Evolutionary conservation across 305 asterid species (phyloP).

Genomic region (Plantago coronopus): DNA sequence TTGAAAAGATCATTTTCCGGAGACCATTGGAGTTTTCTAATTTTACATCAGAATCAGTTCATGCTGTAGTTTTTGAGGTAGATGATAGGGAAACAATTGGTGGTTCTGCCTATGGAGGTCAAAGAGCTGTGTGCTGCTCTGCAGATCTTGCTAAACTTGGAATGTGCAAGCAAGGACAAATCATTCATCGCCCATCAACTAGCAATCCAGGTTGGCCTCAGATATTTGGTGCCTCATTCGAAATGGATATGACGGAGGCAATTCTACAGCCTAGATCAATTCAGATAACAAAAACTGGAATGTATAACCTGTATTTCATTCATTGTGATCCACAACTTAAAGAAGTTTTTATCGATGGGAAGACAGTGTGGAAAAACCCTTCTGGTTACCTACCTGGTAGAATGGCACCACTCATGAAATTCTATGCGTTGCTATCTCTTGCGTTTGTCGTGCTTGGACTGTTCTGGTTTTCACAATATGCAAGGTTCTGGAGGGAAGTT

Average conservation of each 20-base stretch:
- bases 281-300: slow-evolving; percentile 79
- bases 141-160: slow-evolving; percentile 93
- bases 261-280: slow-evolving; percentile 56
- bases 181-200: slow-evolving; percentile 78
- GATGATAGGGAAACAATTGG: slow-evolving; percentile 86
- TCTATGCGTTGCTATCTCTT: slow-evolving; percentile 83
- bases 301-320: slow-evolving; percentile 87
- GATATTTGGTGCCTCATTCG: slow-evolving; percentile 64
- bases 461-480: slow-evolving; percentile 93
- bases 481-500: slow-evolving; percentile 91
- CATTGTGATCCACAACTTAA: slow-evolving; percentile 81
- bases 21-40: slow-evolving; percentile 72
- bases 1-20: slow-evolving; percentile 66
- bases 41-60: slow-evolving; percentile 64
- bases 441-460: slow-evolving; percentile 71
- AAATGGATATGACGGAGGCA: slow-evolving; percentile 43
- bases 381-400: slow-evolving; percentile 90
- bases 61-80: slow-evolving; percentile 84
- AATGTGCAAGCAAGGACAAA: slow-evolving; percentile 73
- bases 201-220: slow-evolving; percentile 84
- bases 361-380: slow-evolving; percentile 91
- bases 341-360: slow-evolving; percentile 67
- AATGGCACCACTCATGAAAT: slow-evolving; percentile 94
- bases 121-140: slow-evolving; percentile 92
- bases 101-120: slow-evolving; percentile 97